Conservation (phyloP, 129 eudicot genomes). For the Dittrichia graveolens region DNA sequence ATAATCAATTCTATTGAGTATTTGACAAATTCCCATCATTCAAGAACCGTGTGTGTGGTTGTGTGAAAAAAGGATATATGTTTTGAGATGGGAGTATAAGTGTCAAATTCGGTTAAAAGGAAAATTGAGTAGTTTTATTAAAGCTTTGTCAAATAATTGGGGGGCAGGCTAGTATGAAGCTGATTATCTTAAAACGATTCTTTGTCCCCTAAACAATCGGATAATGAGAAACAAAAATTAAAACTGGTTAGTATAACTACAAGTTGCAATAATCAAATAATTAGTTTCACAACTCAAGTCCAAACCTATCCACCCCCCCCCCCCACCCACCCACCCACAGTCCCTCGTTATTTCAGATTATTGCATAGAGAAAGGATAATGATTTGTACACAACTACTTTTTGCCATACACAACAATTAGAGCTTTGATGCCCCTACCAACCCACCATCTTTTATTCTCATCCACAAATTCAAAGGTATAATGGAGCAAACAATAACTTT, state of each 20-base stretch:
- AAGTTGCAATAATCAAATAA: not conserved
- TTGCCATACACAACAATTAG: too few relatives aligned
- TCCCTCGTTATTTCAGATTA: not conserved
- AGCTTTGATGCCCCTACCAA: too few relatives aligned
- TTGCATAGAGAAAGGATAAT: not conserved
- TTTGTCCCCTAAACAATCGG: not conserved
- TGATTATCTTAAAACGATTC: slow-evolving; percentile 1
- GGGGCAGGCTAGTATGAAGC: slow-evolving; percentile 2
- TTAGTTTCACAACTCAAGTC: too few relatives aligned
- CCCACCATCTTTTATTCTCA: too few relatives aligned
- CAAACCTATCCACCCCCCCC: too few relatives aligned
- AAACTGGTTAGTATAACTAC: not conserved
- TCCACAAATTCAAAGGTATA: too few relatives aligned
- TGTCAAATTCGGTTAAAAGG: not conserved
- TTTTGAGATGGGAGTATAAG: not conserved
- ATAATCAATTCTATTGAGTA: not conserved
- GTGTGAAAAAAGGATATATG: not conserved
- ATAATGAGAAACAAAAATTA: slow-evolving; percentile 3
- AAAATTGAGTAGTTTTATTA: not conserved
- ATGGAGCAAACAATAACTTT: too few relatives aligned
- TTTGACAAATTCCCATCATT: not conserved
- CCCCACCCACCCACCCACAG: too few relatives aligned
- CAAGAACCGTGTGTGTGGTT: not conserved
- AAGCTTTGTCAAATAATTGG: not conserved
- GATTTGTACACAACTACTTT: too few relatives aligned